Conservation (phyloP, 331 rosid genomes). For the Quercus phellos region DNA sequence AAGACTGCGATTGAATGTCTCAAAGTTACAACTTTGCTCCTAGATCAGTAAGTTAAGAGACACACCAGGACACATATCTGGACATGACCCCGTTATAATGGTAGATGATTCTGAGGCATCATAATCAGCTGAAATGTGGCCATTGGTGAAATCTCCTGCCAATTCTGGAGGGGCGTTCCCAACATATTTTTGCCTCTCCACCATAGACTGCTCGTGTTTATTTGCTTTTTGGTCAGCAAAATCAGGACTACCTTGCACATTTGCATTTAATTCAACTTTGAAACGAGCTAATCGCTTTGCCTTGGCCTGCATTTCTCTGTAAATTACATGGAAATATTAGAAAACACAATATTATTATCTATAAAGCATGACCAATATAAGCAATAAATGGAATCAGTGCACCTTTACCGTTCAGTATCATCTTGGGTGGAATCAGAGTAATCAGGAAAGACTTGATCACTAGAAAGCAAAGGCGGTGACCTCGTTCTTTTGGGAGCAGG, state of each 20-base stretch:
- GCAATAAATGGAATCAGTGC: slow-evolving; percentile 13
- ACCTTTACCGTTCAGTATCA: slow-evolving; percentile 64
- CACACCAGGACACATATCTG: slow-evolving; percentile 98
- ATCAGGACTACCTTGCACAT: slow-evolving; percentile 39
- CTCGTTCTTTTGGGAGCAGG: slow-evolving; percentile 65
- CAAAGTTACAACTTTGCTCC: slow-evolving; percentile 17
- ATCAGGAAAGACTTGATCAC: slow-evolving; percentile 41
- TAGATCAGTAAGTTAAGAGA: slow-evolving; percentile 25
- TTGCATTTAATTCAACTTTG: slow-evolving; percentile 66
- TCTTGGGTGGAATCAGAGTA: slow-evolving; percentile 43
- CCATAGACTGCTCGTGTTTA: slow-evolving; percentile 32
- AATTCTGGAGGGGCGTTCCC: slow-evolving; percentile 38
- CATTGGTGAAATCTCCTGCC: slow-evolving; percentile 37
- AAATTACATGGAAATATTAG: slow-evolving; percentile 16
- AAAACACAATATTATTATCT: background rate
- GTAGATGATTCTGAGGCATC: slow-evolving; percentile 52
- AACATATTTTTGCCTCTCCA: slow-evolving; percentile 40
- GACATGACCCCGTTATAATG: slow-evolving; percentile 69
- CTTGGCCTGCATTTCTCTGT: slow-evolving; percentile 81
- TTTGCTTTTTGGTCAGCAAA: slow-evolving; percentile 37
- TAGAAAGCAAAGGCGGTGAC: slow-evolving; percentile 57
- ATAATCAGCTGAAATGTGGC: slow-evolving; percentile 40
- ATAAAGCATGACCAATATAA: slow-evolving; percentile 6
- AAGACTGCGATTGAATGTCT: background rate
- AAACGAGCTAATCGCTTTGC: slow-evolving; percentile 93